These are phyloP conservation scores for Termitomyces sp. DNA, from an alignment of 768 basidiomycete species.

Conservation along the genomic window DNA sequence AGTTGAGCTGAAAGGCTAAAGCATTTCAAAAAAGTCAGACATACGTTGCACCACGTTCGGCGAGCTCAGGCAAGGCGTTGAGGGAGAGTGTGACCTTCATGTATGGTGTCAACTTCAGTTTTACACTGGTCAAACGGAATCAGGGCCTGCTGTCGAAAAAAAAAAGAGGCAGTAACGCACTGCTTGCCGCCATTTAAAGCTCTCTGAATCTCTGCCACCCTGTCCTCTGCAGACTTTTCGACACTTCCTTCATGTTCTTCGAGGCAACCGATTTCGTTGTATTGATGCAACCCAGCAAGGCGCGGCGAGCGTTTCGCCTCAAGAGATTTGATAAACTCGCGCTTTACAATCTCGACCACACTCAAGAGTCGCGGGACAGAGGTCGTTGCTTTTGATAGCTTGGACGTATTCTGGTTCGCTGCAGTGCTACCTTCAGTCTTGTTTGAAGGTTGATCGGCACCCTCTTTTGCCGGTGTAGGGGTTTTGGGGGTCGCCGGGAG, in stretches of 20 bases:
- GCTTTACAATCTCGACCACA: conserved; percentile 80
- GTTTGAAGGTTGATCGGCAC: neutral
- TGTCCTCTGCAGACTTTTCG: conserved; percentile 22
- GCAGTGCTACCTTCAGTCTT: conserved; percentile 3
- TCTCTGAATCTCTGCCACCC: conserved; percentile 29
- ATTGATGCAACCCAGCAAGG: conserved; percentile 62
- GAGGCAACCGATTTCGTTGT: conserved; percentile 62
- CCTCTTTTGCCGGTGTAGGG: conserved; percentile 1
- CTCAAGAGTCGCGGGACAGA: conserved; percentile 62
- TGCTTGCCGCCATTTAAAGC: conserved; percentile 54
- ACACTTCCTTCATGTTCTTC: conserved; percentile 28
- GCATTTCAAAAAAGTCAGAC: neutral
- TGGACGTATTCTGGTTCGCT: neutral
- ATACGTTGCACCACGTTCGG: conserved; percentile 46
- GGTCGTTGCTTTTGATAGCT: conserved; percentile 27
- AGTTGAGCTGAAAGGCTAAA: neutral
- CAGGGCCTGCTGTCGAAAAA: neutral
- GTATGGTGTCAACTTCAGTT: conserved; percentile 53
- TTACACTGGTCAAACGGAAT: conserved; percentile 30
- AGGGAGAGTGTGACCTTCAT: conserved; percentile 66
- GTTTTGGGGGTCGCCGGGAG: conserved; percentile 31
- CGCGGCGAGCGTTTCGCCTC: conserved; percentile 34
- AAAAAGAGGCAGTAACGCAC: conserved; percentile 31
- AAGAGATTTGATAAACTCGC: conserved; percentile 61
- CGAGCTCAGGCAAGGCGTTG: conserved; percentile 32